Conservation (phyloP, 129 eudicot genomes). For the Rutidosis leptorrhynchoides region DNA sequence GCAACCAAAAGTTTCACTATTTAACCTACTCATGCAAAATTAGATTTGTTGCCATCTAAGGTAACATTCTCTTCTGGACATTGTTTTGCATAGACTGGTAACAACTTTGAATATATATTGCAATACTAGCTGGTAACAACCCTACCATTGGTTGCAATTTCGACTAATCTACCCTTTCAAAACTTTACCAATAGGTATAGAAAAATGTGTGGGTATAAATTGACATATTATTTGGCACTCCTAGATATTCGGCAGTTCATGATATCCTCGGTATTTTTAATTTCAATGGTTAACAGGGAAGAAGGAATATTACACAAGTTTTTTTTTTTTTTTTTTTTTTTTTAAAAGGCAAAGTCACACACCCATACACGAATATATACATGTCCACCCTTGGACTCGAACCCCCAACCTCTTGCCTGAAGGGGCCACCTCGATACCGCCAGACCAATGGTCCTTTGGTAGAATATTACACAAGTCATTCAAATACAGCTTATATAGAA, state of each 20-base stretch:
- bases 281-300: neutral
- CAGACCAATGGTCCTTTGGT: no score
- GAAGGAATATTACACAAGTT: neutral
- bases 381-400: no score
- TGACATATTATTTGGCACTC: neutral
- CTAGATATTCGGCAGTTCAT: neutral
- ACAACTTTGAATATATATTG: neutral
- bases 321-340: no score
- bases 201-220: neutral
- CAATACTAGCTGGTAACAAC: neutral
- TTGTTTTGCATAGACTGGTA: neutral
- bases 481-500: neutral
- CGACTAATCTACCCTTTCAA: neutral
- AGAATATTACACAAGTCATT: neutral
- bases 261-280: neutral
- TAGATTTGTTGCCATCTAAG: neutral
- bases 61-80: neutral
- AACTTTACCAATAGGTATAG: neutral
- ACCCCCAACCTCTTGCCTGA: no score
- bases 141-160: neutral
- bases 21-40: neutral
- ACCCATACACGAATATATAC: no score
- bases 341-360: no score
- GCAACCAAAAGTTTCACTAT: constrained; percentile 1
- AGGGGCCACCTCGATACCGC: no score